Evolutionary conservation across 78 protist species (phyloP), one percentile per base, ranked within the genome.

Genomic region (Isochrysis galbana): DNA sequence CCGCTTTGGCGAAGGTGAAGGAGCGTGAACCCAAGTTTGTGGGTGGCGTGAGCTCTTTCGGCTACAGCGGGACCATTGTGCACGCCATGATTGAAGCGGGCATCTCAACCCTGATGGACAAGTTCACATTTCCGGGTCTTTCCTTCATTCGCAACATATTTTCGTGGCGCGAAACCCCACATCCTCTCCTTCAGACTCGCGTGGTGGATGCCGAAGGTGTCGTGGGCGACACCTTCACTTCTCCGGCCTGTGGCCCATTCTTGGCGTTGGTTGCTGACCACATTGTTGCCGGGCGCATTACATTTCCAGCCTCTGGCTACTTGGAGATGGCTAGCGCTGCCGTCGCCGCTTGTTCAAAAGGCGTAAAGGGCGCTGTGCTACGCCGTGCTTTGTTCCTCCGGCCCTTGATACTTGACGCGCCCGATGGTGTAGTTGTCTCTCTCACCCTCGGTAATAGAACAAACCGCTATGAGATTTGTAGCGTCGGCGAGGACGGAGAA

Each of bases 31-130:
- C 0, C 42, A 5, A 21, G 48, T 38, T 1, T 45, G 1, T 87
- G 21, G 74, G 41, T 41, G 90, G 90, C 45, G 69, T 87, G n/a
- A 25, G 39, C 38, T 48, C 80, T 19, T 87, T 87, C 32, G 90
- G 90, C 42, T 87, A 32, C 72, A 19, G 42, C 42, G 90, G 90
- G 34, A 87, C 90, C 26, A 87, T 32, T 41, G 69, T 45, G 42
- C 90, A 87, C 90, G 72, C n/a, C 22, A 1, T 87, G 34, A 19
- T 87, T 4, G 32, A 2, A 14, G 77, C 77, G 36, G 77, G 19
- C 61, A 7, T 51, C 61, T 51, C 61, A 14, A 51, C 61, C 29
- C 61, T 14, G 61, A 51, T 51, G 61, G 61, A 51, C 61, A 14
- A 19, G 61, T 14, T 7, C 61, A 51, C 61, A 7, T 7, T 51